Evolutionary conservation across 176 grass and related monocot species (phyloP).

Genomic region (Chrysopogon serrulatus): DNA sequence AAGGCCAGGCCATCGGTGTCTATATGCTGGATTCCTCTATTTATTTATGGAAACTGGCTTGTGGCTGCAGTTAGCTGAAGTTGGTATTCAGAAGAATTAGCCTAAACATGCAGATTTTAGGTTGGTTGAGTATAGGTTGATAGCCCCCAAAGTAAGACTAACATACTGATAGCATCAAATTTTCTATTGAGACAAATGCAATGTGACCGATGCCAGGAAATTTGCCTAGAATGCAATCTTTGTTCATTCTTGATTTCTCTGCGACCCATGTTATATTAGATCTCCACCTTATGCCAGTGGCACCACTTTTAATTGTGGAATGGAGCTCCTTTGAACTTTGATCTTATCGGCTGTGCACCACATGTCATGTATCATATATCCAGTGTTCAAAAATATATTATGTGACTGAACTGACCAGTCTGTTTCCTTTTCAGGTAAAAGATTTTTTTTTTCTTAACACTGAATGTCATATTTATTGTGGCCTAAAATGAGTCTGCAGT

Average conservation of each 20-base stretch:
- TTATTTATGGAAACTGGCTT: background rate
- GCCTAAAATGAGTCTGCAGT: background rate
- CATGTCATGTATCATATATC: background rate
- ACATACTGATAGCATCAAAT: constrained; percentile 3
- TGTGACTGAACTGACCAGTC: background rate
- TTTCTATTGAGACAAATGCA: background rate
- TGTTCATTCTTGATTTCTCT: background rate
- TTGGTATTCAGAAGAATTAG: constrained; percentile 20
- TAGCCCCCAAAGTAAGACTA: constrained; percentile 15
- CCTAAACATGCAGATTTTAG: constrained; percentile 21
- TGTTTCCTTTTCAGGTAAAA: constrained; percentile 10
- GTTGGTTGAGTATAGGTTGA: constrained; percentile 10
- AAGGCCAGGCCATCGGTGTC: background rate
- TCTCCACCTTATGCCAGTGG: background rate
- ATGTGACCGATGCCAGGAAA: background rate
- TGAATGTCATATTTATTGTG: background rate
- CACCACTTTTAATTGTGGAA: background rate
- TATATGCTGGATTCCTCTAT: background rate
- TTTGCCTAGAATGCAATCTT: background rate
- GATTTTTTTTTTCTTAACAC: background rate
- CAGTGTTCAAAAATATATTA: background rate
- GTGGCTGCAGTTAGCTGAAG: too few species aligned
- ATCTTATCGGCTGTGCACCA: background rate
- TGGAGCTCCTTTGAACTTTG: background rate
- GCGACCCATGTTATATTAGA: background rate